These are phyloP conservation scores for Clavispora fructus DNA, from an alignment of 805 yeast species.

Conservation along the genomic window DNA sequence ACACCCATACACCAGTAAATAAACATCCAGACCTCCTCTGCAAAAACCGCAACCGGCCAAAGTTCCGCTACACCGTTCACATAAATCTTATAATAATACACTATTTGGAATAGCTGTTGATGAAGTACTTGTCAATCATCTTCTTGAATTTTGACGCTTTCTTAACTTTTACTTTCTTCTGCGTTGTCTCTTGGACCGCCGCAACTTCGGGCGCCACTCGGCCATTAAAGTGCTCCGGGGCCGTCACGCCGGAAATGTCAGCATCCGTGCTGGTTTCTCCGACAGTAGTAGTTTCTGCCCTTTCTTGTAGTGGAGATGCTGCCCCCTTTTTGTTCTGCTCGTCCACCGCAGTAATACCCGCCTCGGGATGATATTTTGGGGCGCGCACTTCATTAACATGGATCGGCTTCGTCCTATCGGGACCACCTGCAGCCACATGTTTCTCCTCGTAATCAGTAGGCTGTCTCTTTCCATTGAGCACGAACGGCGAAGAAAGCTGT, in stretches of 20 bases:
- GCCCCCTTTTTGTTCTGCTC: no score
- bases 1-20: no score
- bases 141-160: constrained; percentile 15
- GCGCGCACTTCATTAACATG: no score
- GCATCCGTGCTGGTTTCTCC: neutral
- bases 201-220: neutral
- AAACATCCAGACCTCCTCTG: neutral
- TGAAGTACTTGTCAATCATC: constrained; percentile 26
- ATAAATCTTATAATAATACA: neutral
- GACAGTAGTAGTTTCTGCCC: neutral
- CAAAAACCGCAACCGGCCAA: neutral
- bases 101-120: constrained; percentile 22
- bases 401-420: no score
- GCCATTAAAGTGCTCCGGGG: neutral
- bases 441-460: neutral
- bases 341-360: no score
- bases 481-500: neutral
- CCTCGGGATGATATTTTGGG: no score
- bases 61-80: no score
- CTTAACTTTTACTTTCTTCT: constrained; percentile 1
- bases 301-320: no score
- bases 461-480: neutral
- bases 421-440: no score
- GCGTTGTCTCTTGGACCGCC: neutral
- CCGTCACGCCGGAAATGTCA: neutral